A percentile compares a stretch with the other conserved stretches of the same genome.
Evolutionary conservation across 2,329 filamentous ascomycete genomes (phyloP).

Genomic region (Ciborinia camelliae): DNA sequence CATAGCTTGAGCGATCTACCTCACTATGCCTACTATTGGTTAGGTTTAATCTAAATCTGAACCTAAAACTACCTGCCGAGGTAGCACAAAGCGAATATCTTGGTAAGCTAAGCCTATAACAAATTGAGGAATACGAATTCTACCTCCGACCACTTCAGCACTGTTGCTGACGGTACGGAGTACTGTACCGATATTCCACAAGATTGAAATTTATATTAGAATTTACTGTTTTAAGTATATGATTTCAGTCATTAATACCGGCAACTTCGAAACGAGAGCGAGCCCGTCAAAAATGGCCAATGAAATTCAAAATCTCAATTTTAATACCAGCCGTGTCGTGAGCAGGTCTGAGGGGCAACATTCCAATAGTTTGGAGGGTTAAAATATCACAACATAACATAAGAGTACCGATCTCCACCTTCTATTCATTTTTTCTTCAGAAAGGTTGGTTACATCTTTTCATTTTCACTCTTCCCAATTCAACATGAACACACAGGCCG

Average conservation of each 20-base stretch:
- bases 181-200: too few species aligned
- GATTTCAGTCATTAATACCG: too few species aligned
- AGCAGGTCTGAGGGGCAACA: conserved; percentile 11
- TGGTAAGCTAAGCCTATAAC: background rate
- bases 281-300: background rate
- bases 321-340: background rate
- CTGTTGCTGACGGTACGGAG: too few species aligned
- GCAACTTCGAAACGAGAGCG: background rate
- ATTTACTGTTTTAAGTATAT: background rate
- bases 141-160: background rate
- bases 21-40: background rate
- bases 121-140: background rate
- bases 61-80: background rate
- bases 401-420: conserved; percentile 7
- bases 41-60: background rate
- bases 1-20: background rate
- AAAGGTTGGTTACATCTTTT: background rate
- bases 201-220: conserved; percentile 5
- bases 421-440: background rate
- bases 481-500: conserved; percentile 12
- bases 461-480: background rate
- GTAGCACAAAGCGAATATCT: background rate
- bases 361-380: background rate
- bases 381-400: background rate
- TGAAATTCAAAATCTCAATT: background rate